A percentile compares a stretch with the other conserved stretches of the same genome.
Evolutionary conservation across 2,329 filamentous ascomycete genomes (phyloP).

Genomic region (Epichloe brachyelytri): DNA sequence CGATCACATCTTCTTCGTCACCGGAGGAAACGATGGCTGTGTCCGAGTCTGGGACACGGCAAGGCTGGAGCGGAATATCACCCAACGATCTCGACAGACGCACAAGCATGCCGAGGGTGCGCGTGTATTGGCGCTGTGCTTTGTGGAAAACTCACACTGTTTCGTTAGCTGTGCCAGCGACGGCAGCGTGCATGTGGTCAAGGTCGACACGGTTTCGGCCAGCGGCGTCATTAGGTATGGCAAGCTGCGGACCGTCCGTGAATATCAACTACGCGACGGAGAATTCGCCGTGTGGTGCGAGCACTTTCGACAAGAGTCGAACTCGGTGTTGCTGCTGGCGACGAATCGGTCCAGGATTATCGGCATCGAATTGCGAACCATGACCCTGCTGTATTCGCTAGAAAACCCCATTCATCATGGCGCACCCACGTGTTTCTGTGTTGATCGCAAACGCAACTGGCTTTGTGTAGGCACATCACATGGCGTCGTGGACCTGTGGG

Average conservation of each 20-base stretch:
- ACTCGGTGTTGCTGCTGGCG: constrained; percentile 72
- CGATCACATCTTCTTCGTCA: constrained; percentile 90
- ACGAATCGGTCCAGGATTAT: constrained; percentile 77
- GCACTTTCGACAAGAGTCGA: constrained; percentile 72
- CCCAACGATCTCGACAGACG: constrained; percentile 74
- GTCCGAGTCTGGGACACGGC: constrained; percentile 91
- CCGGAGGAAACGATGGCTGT: constrained; percentile 78
- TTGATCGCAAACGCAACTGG: constrained; percentile 82
- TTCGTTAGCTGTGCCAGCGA: constrained; percentile 86
- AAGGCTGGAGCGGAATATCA: constrained; percentile 80
- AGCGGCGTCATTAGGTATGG: constrained; percentile 56
- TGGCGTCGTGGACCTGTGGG: constrained; percentile 88
- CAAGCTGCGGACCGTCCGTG: constrained; percentile 61
- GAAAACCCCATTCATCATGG: constrained; percentile 87
- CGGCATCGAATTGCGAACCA: constrained; percentile 75
- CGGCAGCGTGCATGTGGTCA: constrained; percentile 80
- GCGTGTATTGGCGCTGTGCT: constrained; percentile 70
- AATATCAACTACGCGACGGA: constrained; percentile 60
- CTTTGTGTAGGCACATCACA: constrained; percentile 83
- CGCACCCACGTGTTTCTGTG: constrained; percentile 78
- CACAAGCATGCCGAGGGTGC: constrained; percentile 61
- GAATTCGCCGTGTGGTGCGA: constrained; percentile 86
- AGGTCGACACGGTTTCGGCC: constrained; percentile 45
- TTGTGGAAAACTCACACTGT: constrained; percentile 86
- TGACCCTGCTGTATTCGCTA: constrained; percentile 68